Base-by-base conservation (phyloP, 2,329 filamentous ascomycete species). In the Xylaria polymorpha region DNA sequence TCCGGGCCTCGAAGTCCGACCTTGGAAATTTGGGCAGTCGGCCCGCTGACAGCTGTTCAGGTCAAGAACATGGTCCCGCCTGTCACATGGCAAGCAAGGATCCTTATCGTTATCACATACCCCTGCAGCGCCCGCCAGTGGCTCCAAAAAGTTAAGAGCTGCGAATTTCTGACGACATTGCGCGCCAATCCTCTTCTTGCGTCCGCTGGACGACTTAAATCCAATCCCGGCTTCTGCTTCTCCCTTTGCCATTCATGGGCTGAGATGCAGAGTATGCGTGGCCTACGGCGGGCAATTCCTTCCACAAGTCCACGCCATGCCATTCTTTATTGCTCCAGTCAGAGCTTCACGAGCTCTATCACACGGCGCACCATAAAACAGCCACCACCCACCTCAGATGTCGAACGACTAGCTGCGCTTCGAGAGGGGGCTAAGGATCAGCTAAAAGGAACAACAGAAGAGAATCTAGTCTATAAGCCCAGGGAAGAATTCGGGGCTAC, bases 251-350 rank as follows among this genome's bases (percentile, higher is more conserved):
- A 66, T 76, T 72, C 68, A 77, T 77, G 76, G 74, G 64, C 72
- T 77, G 75, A 77, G 68, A 77, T 77, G 76, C 73, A 74, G 72
- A 73, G 72, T 73, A 68, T 73, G 55, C 68, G 73, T 74, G 71
- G 74, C 73, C 72, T 77, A 50, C 63, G 67, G 71, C 48, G 69
- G 74, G 69, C 74, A 62, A 66, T 73, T 25, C 55, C 63, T 67
- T 72, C 73, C 69, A 57, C 64, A 67, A 74, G 71, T 53, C 69
- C 73, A 71, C 69, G 60, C 22, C 9, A 66, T 66, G 53, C 46
- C 57, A 44, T 59, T 22, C 15, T 37, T 48, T 15, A 25, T 50
- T 51, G 5, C 10, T 44, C 50, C 22, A 32, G 7, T 35, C 64
- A 61, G 32, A 59, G 64, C 69, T 65, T 69, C 56, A 41, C 25